phyloP scores from a whole-genome alignment of 1,139 yeast species.

The Candida smagusa region DNA sequence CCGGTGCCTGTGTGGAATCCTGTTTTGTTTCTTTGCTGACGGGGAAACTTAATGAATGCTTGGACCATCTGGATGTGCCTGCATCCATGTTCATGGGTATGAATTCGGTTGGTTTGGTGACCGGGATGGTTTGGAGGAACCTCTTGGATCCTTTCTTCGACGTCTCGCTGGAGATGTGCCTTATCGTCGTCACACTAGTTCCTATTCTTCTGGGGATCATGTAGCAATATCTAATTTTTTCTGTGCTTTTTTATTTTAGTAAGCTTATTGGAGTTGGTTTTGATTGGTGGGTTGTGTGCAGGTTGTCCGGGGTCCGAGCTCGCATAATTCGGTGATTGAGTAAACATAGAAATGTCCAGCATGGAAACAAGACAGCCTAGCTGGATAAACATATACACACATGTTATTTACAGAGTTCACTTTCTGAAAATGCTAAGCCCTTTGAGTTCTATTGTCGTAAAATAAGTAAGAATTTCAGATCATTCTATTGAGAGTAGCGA shows the following conservation, averaged over 20 bases:
- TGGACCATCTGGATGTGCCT: conserved; percentile 22
- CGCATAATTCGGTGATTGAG: background rate
- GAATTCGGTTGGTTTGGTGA: conserved; percentile 8
- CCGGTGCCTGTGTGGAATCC: conserved; percentile 24
- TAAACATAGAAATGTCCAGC: no score
- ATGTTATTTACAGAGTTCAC: no score
- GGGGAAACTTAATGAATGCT: conserved; percentile 20
- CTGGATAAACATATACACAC: no score
- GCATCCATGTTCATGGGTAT: conserved; percentile 3
- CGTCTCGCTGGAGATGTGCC: conserved; percentile 26
- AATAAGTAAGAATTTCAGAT: no score
- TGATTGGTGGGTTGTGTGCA: background rate
- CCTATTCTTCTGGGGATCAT: conserved; percentile 16
- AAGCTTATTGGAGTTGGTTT: background rate
- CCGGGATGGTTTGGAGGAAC: conserved; percentile 43
- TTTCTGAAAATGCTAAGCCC: no score
- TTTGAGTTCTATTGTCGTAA: no score
- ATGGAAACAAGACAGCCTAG: no score
- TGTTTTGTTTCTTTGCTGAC: conserved; percentile 10
- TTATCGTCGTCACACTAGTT: conserved; percentile 11
- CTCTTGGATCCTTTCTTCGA: conserved; percentile 30
- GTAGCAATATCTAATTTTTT: background rate
- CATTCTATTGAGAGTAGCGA: no score
- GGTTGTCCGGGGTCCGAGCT: background rate
- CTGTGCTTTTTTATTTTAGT: background rate